Evolutionary conservation across 148 eudicot genomes (phyloP), one percentile per base, ranked within the genome.

Genomic region (Fagopyrum esculentum): DNA sequence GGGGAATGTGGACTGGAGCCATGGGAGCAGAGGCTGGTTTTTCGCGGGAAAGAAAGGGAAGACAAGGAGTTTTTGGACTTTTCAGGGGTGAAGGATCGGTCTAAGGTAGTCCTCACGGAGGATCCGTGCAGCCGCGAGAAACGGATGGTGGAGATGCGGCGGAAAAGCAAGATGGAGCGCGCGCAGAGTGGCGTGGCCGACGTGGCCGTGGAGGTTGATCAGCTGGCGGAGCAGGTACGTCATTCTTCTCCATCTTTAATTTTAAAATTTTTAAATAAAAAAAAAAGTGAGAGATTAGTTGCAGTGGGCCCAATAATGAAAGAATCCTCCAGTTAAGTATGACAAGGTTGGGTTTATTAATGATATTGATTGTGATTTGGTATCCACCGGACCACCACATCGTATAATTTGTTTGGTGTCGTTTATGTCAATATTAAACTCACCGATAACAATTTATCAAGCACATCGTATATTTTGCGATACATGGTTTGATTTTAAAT

Each of bases 81-180:
- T 7, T 80, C 84, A 17, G 90, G 90, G 44, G 85, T 87, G 26
- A 85, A 85, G 69, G 82, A 83, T 69, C 54, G 80, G 13, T 83
- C 90, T 26, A 87, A 87, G 75, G 73, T 87, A 50, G 73, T 78
- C 40, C 69, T 87, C 46, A 71, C 76, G 6, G 85, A 87, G 73
- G 90, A 87, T 46, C 80, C 90, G 44, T 79, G 69, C 9, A 78
- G 86, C 81, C 75, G 43, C 40, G 88, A 83, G 83, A 80, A 78
- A 50, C 72, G 82, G 73, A 9, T 69, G 66, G 45, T 83, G 4
- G 84, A 83, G 81, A 85, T 85, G 88, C 78, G 81, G 6, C 79
- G 75, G 81, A 82, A 71, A 45, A 78, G 82, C 30, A 81, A 81
- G 76, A 78, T 87, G 78, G 83, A 79, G 75, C 78, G 44, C 68